phyloP scores from a whole-genome alignment of 2,329 filamentous ascomycete genomes.

The Hypoxylon sp. region DNA sequence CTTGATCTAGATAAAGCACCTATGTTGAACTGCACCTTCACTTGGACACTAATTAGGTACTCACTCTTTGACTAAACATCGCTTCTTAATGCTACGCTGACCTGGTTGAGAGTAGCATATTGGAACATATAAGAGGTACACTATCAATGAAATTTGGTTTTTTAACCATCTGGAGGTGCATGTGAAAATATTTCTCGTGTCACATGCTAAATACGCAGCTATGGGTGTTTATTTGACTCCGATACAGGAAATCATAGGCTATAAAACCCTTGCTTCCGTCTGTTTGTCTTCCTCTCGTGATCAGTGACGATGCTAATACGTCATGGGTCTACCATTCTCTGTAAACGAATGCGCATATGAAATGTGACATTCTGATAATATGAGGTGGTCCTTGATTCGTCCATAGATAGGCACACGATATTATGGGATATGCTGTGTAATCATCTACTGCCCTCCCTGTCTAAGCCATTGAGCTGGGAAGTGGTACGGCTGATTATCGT shows the following conservation, averaged over 20 bases:
- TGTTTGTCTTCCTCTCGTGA: not conserved
- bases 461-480: not conserved
- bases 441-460: not conserved
- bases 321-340: not conserved
- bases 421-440: not conserved
- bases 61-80: not conserved
- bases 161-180: not conserved
- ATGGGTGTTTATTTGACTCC: not conserved
- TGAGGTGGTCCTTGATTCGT: not conserved
- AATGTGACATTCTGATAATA: slow-evolving; percentile 5
- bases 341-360: not conserved
- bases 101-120: not conserved
- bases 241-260: not conserved
- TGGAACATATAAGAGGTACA: not conserved
- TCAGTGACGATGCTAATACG: not conserved
- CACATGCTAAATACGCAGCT: not conserved
- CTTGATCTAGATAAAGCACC: not conserved
- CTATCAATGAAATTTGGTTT: no score
- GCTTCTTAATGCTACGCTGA: not conserved
- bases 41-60: no score
- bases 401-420: not conserved
- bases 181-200: not conserved
- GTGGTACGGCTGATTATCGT: not conserved
- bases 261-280: not conserved
- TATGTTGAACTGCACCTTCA: not conserved